These are phyloP conservation scores for Dillenia turbinata DNA, from an alignment of 164 flowering plant genomes.

Conservation along the genomic window DNA sequence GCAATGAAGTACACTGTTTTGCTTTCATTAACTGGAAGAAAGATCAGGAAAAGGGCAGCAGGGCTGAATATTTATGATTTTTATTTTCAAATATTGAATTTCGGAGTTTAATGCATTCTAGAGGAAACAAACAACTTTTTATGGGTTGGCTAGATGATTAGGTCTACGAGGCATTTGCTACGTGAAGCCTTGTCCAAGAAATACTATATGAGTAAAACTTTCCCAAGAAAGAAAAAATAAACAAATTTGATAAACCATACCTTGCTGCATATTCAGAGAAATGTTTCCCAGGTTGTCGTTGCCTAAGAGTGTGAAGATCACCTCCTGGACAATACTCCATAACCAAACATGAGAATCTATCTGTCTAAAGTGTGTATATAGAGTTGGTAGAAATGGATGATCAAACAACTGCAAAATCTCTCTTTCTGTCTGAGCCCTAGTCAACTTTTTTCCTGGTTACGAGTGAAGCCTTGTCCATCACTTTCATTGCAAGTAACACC, in stretches of 20 bases:
- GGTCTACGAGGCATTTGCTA: no score
- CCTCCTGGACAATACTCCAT: slow-evolving; percentile 87
- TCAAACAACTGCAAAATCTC: slow-evolving; percentile 72
- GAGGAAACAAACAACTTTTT: no score
- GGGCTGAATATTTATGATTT: no score
- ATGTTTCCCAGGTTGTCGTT: slow-evolving; percentile 72
- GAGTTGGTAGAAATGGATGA: slow-evolving; percentile 72
- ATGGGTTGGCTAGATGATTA: no score
- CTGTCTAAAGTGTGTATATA: slow-evolving; percentile 75
- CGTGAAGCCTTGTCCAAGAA: background rate
- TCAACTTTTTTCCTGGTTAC: slow-evolving; percentile 68
- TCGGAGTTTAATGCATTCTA: no score
- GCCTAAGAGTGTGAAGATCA: slow-evolving; percentile 71
- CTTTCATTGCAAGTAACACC: slow-evolving; percentile 75
- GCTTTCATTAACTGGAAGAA: no score
- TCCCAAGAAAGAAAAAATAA: background rate
- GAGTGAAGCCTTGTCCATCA: slow-evolving; percentile 79
- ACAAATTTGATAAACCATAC: slow-evolving; percentile 29
- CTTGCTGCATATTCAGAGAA: slow-evolving; percentile 83
- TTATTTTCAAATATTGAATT: no score
- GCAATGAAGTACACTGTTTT: no score
- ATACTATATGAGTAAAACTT: background rate
- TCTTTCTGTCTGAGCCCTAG: slow-evolving; percentile 72
- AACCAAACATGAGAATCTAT: slow-evolving; percentile 71
- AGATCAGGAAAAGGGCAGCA: no score